A percentile compares a stretch with the other conserved stretches of the same genome.
phyloP scores from a whole-genome alignment of 2,329 filamentous ascomycete species.

The Phaeomoniella chlamydospora region DNA sequence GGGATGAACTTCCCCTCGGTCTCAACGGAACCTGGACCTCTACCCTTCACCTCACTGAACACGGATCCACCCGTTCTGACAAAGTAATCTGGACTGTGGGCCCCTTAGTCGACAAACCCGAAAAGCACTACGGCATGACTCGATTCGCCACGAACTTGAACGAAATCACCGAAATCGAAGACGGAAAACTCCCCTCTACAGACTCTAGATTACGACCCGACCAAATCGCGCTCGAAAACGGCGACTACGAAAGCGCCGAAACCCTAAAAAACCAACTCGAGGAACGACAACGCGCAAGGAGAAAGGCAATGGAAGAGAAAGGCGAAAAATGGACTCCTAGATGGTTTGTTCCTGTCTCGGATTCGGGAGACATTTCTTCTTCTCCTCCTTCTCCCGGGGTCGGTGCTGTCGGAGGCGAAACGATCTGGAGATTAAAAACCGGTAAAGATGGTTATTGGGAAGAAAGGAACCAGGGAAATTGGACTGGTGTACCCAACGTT shows the following conservation, averaged over 20 bases:
- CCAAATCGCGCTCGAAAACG: slow-evolving; percentile 70
- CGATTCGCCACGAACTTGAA: slow-evolving; percentile 76
- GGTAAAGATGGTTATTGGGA: slow-evolving; percentile 93
- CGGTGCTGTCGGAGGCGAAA: slow-evolving; percentile 45
- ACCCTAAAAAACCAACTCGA: slow-evolving; percentile 69
- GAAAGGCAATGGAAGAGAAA: slow-evolving; percentile 59
- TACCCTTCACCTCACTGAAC: slow-evolving; percentile 50
- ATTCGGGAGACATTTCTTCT: slow-evolving; percentile 19
- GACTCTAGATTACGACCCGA: slow-evolving; percentile 77
- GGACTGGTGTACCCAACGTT: slow-evolving; percentile 44
- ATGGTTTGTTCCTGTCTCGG: slow-evolving; percentile 57
- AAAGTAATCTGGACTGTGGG: slow-evolving; percentile 68
- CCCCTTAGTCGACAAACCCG: slow-evolving; percentile 60
- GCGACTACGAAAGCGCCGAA: slow-evolving; percentile 73
- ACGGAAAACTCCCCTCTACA: slow-evolving; percentile 59
- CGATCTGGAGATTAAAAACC: slow-evolving; percentile 60
- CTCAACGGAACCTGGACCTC: slow-evolving; percentile 76
- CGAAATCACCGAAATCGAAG: slow-evolving; percentile 70
- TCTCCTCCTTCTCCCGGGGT: slow-evolving; percentile 20
- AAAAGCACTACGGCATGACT: slow-evolving; percentile 76
- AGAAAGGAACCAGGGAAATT: slow-evolving; percentile 54
- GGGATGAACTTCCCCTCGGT: slow-evolving; percentile 49
- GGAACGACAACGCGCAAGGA: slow-evolving; percentile 64
- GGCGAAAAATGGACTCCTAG: slow-evolving; percentile 59
- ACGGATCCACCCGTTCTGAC: slow-evolving; percentile 43